Evolutionary conservation across 1,139 yeast genomes (phyloP).

Genomic region (Saccharomyces hybrid): DNA sequence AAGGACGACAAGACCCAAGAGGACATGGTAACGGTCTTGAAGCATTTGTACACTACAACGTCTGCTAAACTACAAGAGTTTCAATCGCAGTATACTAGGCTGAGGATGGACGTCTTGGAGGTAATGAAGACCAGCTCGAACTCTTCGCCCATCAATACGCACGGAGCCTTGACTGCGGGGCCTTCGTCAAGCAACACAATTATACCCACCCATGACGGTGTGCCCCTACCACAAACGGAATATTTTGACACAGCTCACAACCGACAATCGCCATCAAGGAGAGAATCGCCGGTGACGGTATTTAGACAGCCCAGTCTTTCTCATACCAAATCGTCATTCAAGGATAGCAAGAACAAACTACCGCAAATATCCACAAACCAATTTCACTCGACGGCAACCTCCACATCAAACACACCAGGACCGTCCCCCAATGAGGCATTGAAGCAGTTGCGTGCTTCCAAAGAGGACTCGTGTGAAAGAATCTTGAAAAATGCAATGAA

Average conservation of each 20-base stretch:
- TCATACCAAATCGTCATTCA: neutral
- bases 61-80: constrained; percentile 26
- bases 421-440: constrained; percentile 51
- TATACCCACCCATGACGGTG: neutral
- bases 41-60: constrained; percentile 23
- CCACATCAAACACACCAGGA: constrained; percentile 9
- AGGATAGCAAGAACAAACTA: neutral
- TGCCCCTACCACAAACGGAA: neutral
- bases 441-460: constrained; percentile 77
- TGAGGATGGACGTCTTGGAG: constrained; percentile 27
- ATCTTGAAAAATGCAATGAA: constrained; percentile 85
- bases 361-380: neutral
- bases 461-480: constrained; percentile 87
- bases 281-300: constrained; percentile 1
- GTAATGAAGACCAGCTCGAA: constrained; percentile 18
- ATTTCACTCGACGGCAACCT: constrained; percentile 7
- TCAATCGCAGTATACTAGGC: constrained; percentile 26
- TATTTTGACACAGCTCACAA: constrained; percentile 4
- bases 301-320: neutral
- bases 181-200: constrained; percentile 2
- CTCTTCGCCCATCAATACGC: constrained; percentile 1
- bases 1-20: constrained; percentile 14
- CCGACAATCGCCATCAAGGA: neutral
- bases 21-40: constrained; percentile 20
- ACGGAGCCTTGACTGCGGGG: constrained; percentile 2